Base-by-base conservation (phyloP, 1,284 basidiomycete species). In the Ustilago esculenta region DNA sequence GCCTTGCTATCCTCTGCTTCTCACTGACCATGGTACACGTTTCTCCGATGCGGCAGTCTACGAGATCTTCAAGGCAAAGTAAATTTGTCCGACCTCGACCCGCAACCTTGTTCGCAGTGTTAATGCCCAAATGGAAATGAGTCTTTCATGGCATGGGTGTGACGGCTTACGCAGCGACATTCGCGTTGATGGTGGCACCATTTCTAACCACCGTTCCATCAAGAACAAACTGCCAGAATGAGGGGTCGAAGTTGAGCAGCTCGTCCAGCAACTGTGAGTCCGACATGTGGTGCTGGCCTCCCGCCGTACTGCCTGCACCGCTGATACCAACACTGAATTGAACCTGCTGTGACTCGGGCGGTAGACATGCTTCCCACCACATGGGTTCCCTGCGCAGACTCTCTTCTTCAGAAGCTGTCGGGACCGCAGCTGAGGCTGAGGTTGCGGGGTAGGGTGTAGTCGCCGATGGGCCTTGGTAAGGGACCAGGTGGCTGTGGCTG, bases 51-150 rank as follows among this genome's bases (percentile, higher is more conserved):
- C 18, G 2, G 34, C 51, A 66, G 56, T 59, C 18, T 66, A 66
- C 47, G 56, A 59, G 43, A 55, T 66, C 43, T 59, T 59, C 39
- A 66, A 59, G 35, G 63, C 63, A 23, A 49, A 59, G 35, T 66
- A 29, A 57, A 21, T 3, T 27, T 1, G 8, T 3, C 9, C 21
- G 21, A n/a, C n/a, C n/a, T n/a, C n/a, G n/a, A n/a, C n/a, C n/a
- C n/a, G n/a, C n/a, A n/a, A n/a, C n/a, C n/a, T n/a, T n/a, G n/a
- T n/a, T n/a, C n/a, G n/a, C n/a, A n/a, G n/a, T n/a, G n/a, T n/a
- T n/a, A n/a, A n/a, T n/a, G n/a, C n/a, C n/a, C n/a, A n/a, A n/a
- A n/a, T n/a, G n/a, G n/a, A n/a, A n/a, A n/a, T n/a, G n/a, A n/a
- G n/a, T n/a, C n/a, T n/a, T n/a, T n/a, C n/a, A n/a, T n/a, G n/a